Base-by-base conservation (phyloP, 768 basidiomycete genomes). In the Leccinellum albellum region DNA sequence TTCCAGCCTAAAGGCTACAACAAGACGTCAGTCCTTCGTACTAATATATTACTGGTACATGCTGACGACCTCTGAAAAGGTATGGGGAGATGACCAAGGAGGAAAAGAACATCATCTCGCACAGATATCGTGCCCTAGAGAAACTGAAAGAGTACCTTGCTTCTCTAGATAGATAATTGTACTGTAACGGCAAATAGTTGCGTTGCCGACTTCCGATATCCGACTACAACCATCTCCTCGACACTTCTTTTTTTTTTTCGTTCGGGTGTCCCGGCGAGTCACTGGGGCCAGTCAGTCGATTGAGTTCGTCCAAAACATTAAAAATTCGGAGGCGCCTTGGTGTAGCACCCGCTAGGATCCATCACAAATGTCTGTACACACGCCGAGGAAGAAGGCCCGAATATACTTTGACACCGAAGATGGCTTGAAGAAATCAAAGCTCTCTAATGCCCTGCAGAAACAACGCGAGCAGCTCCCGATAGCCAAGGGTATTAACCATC, bases 1-100 rank as follows among this genome's bases (percentile, higher is more conserved):
- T 97, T 96, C 66, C 83, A 94, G 68, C 90, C 89, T 0, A 78
- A 82, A 50, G 87, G 83, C 10, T 85, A 81, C 20, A 85, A 86
- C 7, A 78, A 85, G 71, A 98, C 95, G 89, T 95, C 58, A 57
- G 79, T 67, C 74, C 64, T 8, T 40, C 13, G 2, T 23, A 28
- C 6, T 3, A 23, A 6, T 7, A 37, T 31, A 37, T 33, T 3
- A 2, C 13, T 13, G 23, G 35, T n/a, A 9, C 42, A 44, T 20
- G 26, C 45, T 54, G 13, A 59, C 45, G 6, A 9, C 17, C 32
- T 5, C 13, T 13, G n/a, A 20, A 23, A 20, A 86, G 83, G 4
- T 89, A 86, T 70, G 78, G 87, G 29, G 87, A 88, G 73, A 88
- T 88, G 88, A 74, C 74, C 51, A 73, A 77, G 15, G 77, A 74